Evolutionary conservation across 2,329 filamentous ascomycete species (phyloP), one percentile per base, ranked within the genome.

Genomic region (Epichloe glyceriae): DNA sequence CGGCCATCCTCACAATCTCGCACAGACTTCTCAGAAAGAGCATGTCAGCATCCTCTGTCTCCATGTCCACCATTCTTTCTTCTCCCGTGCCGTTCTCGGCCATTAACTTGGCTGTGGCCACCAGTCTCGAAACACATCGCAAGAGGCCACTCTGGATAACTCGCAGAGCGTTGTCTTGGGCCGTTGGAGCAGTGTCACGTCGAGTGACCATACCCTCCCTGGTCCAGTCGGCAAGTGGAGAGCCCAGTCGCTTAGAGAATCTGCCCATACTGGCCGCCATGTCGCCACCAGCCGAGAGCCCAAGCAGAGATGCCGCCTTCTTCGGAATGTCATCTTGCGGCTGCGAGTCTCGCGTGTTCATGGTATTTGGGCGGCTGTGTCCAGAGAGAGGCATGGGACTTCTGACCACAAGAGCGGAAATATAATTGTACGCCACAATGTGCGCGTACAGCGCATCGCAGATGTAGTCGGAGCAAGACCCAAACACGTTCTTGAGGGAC

Each of bases 401-500:
- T 52, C 58, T 55, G 34, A 59, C 58, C 26, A 64, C 58, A 38
- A 67, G 59, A n/a, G 59, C 60, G 8, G 62, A 64, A 46, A 81
- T 66, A 63, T 81, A 81, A 61, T 80, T 81, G 62, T 77, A 80
- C 0, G 75, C 77, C 4, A 81, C 63, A 8, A 81, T 67, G 57
- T 82, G 77, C 0, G 78, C 78, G 57, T 80, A 81, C 5, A 82
- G 62, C 0, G 77, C 75, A 48, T 81, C 76, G 57, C 77, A 79
- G 5, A 80, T 70, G 56, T 75, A 73, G 54, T 78, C 74, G 2
- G 73, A 72, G 20, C 72, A 76, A 3, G 62, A 57, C 0, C 73
- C 70, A 58, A 82, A 80, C 47, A 81, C 70, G 50, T 71, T 72
- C 53, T 71, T 70, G 51, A 82, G 66, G 0, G 71, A 59, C 4